Conservation (phyloP, 345 rosid species). For the Citrus hindsii region DNA sequence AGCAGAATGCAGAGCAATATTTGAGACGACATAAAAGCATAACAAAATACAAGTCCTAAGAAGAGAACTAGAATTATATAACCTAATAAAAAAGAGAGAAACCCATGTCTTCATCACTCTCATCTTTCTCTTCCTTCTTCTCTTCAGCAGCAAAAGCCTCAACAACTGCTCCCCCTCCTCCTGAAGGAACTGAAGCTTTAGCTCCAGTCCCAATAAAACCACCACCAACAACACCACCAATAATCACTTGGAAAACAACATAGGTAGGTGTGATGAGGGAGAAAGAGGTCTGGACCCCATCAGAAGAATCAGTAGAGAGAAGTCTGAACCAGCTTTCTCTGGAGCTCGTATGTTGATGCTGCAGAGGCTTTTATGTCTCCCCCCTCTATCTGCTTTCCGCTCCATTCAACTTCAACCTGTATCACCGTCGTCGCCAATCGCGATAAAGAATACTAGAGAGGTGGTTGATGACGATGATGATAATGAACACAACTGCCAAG, state of each 20-base stretch:
- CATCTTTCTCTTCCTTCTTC: slow-evolving; percentile 59
- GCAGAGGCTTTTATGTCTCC: slow-evolving; percentile 75
- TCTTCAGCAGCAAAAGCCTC: slow-evolving; percentile 51
- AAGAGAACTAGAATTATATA: neutral
- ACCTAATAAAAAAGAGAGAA: slow-evolving; percentile 61
- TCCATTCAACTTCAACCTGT: slow-evolving; percentile 30
- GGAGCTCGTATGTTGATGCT: slow-evolving; percentile 54
- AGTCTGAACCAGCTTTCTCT: slow-evolving; percentile 70
- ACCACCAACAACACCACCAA: slow-evolving; percentile 55
- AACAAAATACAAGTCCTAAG: neutral
- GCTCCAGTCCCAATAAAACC: slow-evolving; percentile 43
- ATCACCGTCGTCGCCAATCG: no score
- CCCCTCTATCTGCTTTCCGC: slow-evolving; percentile 66
- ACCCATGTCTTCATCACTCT: slow-evolving; percentile 68
- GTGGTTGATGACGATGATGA: no score
- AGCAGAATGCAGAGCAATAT: neutral
- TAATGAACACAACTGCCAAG: no score
- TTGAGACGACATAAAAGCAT: neutral
- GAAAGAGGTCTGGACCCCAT: slow-evolving; percentile 86
- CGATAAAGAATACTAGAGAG: no score
- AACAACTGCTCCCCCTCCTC: slow-evolving; percentile 38
- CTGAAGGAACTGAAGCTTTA: slow-evolving; percentile 35
- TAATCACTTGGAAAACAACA: slow-evolving; percentile 74
- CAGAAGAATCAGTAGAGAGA: slow-evolving; percentile 53
- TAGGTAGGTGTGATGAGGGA: slow-evolving; percentile 64